These are phyloP conservation scores for Phyllosticta capitalensis DNA, from an alignment of 2,329 filamentous ascomycete genomes.

Conservation along the genomic window DNA sequence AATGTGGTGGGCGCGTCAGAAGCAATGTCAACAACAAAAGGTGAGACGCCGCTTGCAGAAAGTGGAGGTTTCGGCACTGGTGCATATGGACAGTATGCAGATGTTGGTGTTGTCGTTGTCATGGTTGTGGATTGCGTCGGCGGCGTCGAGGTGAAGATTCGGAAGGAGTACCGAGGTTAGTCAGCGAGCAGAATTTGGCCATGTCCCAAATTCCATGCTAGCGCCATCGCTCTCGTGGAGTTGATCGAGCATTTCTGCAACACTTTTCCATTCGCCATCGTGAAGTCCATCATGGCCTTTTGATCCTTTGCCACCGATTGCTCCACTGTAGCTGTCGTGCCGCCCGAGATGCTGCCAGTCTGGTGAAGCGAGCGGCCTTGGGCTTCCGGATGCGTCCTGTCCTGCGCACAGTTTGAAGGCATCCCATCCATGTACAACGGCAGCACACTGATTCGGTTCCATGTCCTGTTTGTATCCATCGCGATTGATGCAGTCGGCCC, in stretches of 20 bases:
- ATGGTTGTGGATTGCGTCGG: not conserved
- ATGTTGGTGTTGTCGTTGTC: not conserved
- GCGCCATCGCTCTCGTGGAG: not conserved
- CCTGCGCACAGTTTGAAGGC: not conserved
- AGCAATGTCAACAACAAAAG: no score
- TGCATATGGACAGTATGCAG: no score
- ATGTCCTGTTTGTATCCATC: not conserved
- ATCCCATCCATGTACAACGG: not conserved
- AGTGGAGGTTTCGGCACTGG: no score
- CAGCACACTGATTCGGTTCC: no score
- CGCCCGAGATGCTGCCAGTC: not conserved
- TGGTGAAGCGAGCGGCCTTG: not conserved
- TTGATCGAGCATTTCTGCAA: not conserved
- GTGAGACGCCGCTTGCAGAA: no score
- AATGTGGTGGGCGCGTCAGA: no score
- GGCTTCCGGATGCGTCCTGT: not conserved
- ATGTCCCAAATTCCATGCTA: not conserved
- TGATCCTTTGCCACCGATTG: not conserved
- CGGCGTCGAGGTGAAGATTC: no score
- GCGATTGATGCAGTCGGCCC: not conserved
- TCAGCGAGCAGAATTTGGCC: no score
- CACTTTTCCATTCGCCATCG: not conserved
- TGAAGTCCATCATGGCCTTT: not conserved
- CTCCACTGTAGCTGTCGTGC: not conserved
- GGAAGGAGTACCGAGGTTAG: no score